Evolutionary conservation across 2,329 filamentous ascomycete genomes (phyloP).

Genomic region (Sporothrix euskadiensis): DNA sequence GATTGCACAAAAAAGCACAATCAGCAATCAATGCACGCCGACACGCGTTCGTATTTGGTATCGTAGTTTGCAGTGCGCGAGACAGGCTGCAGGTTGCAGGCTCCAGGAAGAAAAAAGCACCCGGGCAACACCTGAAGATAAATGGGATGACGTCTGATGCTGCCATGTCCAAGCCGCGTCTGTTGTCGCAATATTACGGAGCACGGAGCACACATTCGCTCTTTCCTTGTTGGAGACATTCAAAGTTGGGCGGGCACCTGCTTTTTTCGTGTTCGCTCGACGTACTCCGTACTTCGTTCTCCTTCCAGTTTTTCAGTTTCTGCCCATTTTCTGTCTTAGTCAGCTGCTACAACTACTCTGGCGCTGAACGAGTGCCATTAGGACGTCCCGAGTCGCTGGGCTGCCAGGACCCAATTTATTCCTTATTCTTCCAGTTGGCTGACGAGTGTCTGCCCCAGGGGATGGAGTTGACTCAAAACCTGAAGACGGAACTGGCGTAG

Average conservation of each 20-base stretch:
- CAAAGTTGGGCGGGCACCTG: background rate
- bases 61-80: background rate
- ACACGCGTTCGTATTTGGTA: slow-evolving; percentile 4
- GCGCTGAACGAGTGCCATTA: background rate
- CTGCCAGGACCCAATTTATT: background rate
- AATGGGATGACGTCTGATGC: slow-evolving; percentile 26
- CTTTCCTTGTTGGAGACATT: background rate
- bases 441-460: slow-evolving; percentile 21
- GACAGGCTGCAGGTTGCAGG: background rate
- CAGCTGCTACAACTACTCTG: slow-evolving; percentile 4
- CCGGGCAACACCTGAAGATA: slow-evolving; percentile 5
- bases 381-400: background rate
- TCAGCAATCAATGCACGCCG: background rate
- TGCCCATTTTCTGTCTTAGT: background rate
- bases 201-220: background rate
- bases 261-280: background rate
- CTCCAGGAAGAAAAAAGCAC: background rate
- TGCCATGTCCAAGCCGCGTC: background rate
- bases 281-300: no score
- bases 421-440: background rate
- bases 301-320: background rate
- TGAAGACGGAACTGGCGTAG: slow-evolving; percentile 26
- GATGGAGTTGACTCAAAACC: background rate
- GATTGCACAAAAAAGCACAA: background rate
- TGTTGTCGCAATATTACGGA: background rate